Evolutionary conservation across 371 early-diverging fungal species (phyloP).

Genomic region (Capillidium rhysosporum): DNA sequence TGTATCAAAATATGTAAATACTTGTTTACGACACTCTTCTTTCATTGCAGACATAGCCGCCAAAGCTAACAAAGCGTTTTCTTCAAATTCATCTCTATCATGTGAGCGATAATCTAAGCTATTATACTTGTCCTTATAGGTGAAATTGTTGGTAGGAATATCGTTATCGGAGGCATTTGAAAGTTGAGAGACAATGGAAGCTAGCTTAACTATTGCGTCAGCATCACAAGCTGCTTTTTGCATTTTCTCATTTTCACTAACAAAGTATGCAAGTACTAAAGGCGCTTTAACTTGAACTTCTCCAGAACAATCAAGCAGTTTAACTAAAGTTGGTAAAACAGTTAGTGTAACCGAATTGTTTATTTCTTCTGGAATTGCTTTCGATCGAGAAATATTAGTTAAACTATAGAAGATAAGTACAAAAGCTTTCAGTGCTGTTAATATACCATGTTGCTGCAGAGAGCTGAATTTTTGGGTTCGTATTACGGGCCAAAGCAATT

Average conservation of each 20-base stretch:
- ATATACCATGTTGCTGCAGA: slow-evolving; percentile 42
- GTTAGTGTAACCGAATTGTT: slow-evolving; percentile 26
- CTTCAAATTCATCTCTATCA: slow-evolving; percentile 5
- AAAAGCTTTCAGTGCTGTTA: slow-evolving; percentile 1
- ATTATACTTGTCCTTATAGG: slow-evolving; percentile 34
- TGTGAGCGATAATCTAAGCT: neutral
- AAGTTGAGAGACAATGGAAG: slow-evolving; percentile 27
- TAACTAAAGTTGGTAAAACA: slow-evolving; percentile 57
- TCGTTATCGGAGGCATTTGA: slow-evolving; percentile 22
- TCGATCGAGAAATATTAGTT: slow-evolving; percentile 43
- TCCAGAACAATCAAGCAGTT: slow-evolving; percentile 49
- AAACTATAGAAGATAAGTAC: slow-evolving; percentile 17
- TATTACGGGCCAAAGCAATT: slow-evolving; percentile 36
- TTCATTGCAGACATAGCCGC: slow-evolving; percentile 49
- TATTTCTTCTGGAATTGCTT: slow-evolving; percentile 30
- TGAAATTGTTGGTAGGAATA: slow-evolving; percentile 27
- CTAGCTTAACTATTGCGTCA: slow-evolving; percentile 47
- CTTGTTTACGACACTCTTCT: slow-evolving; percentile 64
- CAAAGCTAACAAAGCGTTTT: slow-evolving; percentile 51
- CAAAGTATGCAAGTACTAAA: slow-evolving; percentile 30
- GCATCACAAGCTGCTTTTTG: slow-evolving; percentile 63
- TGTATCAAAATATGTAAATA: slow-evolving; percentile 7
- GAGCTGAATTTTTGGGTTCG: slow-evolving; percentile 38
- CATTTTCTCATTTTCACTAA: slow-evolving; percentile 49
- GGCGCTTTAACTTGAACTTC: slow-evolving; percentile 15